Percentiles rank a stretch among this genome's conserved stretches.
Evolutionary conservation across 805 yeast genomes (phyloP).

Genomic region (Middelhovenomyces tepae): DNA sequence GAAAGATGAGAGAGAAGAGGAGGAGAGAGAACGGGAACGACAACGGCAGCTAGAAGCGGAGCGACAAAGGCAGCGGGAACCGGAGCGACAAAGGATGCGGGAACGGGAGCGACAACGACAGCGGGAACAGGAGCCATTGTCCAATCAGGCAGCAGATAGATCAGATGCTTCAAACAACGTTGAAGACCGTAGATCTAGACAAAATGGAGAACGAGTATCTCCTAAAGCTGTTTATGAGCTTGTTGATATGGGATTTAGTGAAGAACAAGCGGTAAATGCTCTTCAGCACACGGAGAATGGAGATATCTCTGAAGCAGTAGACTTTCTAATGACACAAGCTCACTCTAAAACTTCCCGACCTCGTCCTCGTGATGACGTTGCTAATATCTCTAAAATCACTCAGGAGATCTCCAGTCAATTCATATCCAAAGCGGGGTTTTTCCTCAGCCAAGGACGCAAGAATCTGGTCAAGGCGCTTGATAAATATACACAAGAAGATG

Average conservation of each 20-base stretch:
- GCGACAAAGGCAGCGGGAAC: background rate
- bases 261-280: slow-evolving; percentile 52
- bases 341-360: slow-evolving; percentile 31
- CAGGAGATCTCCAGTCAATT: slow-evolving; percentile 49
- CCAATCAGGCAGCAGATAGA: background rate
- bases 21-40: slow-evolving; percentile 1
- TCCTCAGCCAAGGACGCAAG: slow-evolving; percentile 50
- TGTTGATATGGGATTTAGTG: slow-evolving; percentile 71
- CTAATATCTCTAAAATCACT: slow-evolving; percentile 31
- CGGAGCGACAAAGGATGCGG: background rate
- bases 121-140: slow-evolving; percentile 1
- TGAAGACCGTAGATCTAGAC: background rate
- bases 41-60: background rate
- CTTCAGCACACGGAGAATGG: slow-evolving; percentile 44
- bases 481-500: slow-evolving; percentile 39
- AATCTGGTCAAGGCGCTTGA: slow-evolving; percentile 56
- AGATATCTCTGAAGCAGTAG: slow-evolving; percentile 58
- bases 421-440: slow-evolving; percentile 48
- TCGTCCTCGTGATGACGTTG: slow-evolving; percentile 7
- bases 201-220: slow-evolving; percentile 8
- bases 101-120: slow-evolving; percentile 1
- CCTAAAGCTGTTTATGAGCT: slow-evolving; percentile 41
- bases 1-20: too few species aligned
- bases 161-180: background rate
- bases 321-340: slow-evolving; percentile 53